Percentiles rank a stretch among this genome's conserved stretches.
Evolutionary conservation across 2,329 filamentous ascomycete genomes (phyloP).

Genomic region (Neofusicoccum cordaticola): DNA sequence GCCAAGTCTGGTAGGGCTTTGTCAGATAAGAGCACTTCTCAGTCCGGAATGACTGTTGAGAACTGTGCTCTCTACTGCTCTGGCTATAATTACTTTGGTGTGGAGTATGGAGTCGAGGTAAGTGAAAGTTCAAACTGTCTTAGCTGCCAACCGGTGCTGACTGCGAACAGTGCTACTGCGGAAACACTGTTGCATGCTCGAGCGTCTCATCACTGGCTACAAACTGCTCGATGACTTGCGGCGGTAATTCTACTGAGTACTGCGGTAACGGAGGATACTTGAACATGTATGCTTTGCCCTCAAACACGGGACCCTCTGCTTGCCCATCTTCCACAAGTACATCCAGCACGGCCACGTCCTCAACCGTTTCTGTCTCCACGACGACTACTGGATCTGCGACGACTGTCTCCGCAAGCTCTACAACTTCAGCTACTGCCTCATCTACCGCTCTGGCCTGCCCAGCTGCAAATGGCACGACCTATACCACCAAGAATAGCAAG

Average conservation of each 20-base stretch:
- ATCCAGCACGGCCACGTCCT: neutral
- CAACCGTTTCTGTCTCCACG: neutral
- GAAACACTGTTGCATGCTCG: conserved; percentile 23
- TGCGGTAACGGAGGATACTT: conserved; percentile 29
- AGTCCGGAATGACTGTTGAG: conserved; percentile 39
- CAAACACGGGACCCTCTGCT: neutral
- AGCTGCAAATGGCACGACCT: neutral
- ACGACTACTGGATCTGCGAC: neutral
- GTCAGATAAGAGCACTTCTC: conserved; percentile 23
- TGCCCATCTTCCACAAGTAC: neutral
- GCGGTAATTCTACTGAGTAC: conserved; percentile 25
- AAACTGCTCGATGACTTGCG: conserved; percentile 30
- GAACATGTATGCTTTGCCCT: conserved; percentile 25
- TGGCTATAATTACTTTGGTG: conserved; percentile 38
- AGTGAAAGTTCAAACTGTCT: neutral
- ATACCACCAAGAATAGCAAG: neutral
- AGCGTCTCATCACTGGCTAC: conserved; percentile 18
- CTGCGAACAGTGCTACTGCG: conserved; percentile 24
- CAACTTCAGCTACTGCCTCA: neutral
- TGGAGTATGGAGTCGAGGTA: conserved; percentile 35
- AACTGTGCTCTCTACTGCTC: conserved; percentile 36
- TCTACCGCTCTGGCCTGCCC: conserved; percentile 6
- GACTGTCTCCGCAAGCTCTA: neutral
- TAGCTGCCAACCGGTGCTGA: neutral
- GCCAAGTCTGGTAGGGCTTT: conserved; percentile 26